Evolutionary conservation across 1,284 basidiomycete genomes (phyloP).

Genomic region (Gastroboletus turbinatus): DNA sequence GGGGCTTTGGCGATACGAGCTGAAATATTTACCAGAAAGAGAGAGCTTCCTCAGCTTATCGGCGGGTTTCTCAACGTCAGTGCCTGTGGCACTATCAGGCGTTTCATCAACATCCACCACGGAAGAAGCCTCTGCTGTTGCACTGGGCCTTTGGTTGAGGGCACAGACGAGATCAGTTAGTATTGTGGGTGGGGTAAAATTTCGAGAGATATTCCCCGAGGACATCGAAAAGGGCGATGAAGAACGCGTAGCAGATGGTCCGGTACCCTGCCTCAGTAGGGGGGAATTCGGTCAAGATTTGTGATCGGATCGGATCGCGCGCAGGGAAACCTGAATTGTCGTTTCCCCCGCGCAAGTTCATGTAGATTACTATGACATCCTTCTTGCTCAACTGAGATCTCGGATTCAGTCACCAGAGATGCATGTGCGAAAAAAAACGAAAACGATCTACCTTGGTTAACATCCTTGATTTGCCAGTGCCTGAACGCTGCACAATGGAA

Average conservation of each 20-base stretch:
- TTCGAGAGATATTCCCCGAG: constrained; percentile 1
- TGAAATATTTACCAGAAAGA: neutral
- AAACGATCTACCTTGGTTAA: constrained; percentile 12
- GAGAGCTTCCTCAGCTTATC: neutral
- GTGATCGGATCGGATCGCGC: constrained; percentile 8
- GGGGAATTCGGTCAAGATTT: constrained; percentile 7
- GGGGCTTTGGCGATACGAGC: neutral
- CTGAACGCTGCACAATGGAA: constrained; percentile 21
- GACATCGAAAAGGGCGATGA: constrained; percentile 13
- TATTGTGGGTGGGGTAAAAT: neutral
- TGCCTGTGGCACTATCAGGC: neutral
- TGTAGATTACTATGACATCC: constrained; percentile 18
- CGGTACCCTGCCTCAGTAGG: neutral
- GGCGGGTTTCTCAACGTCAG: neutral
- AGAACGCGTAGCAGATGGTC: constrained; percentile 8
- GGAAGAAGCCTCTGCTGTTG: neutral
- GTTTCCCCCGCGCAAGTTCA: constrained; percentile 11
- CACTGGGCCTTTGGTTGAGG: neutral
- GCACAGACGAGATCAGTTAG: neutral
- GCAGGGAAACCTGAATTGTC: constrained; percentile 9
- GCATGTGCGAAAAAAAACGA: neutral
- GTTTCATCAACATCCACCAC: neutral
- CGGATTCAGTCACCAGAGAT: neutral
- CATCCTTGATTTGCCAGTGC: constrained; percentile 23
- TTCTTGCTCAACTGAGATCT: constrained; percentile 9